A percentile compares a stretch with the other conserved stretches of the same genome.
These are phyloP conservation scores for Pleurotus platypus DNA, from an alignment of 768 basidiomycete species.

Conservation along the genomic window DNA sequence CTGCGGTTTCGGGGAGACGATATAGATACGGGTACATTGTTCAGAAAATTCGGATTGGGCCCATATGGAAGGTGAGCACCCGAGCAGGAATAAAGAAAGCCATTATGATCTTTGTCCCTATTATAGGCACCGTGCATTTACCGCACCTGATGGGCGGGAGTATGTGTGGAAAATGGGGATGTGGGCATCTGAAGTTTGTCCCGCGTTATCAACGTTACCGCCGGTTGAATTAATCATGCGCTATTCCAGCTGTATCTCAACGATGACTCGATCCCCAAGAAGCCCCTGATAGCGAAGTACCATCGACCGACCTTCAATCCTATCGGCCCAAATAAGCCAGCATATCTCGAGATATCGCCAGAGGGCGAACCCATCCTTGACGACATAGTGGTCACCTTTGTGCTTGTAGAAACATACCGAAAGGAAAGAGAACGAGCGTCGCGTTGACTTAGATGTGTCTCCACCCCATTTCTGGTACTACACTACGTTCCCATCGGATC, in stretches of 20 bases:
- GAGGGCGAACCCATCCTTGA: slow-evolving; percentile 22
- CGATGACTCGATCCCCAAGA: slow-evolving; percentile 8
- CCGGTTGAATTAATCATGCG: neutral
- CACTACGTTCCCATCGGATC: too few relatives aligned
- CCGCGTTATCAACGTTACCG: neutral
- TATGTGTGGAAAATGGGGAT: slow-evolving; percentile 18
- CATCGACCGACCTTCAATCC: slow-evolving; percentile 11
- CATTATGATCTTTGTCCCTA: neutral
- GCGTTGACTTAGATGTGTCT: neutral
- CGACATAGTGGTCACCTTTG: slow-evolving; percentile 24
- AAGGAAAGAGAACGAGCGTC: slow-evolving; percentile 17
- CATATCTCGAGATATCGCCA: slow-evolving; percentile 19
- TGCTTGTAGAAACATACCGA: slow-evolving; percentile 23
- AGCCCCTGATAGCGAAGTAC: slow-evolving; percentile 17
- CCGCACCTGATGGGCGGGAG: slow-evolving; percentile 19
- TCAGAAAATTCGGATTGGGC: slow-evolving; percentile 19
- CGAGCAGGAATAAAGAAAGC: neutral
- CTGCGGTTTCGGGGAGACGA: slow-evolving; percentile 24
- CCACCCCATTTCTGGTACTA: too few relatives aligned
- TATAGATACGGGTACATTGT: slow-evolving; percentile 21
- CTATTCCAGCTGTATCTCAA: slow-evolving; percentile 15
- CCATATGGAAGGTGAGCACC: slow-evolving; percentile 18
- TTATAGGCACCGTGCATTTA: slow-evolving; percentile 17
- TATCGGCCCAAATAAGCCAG: slow-evolving; percentile 8
- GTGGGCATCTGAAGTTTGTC: slow-evolving; percentile 10